Base-by-base conservation (phyloP, 1,284 basidiomycete genomes). In the Leccinum insigne region DNA sequence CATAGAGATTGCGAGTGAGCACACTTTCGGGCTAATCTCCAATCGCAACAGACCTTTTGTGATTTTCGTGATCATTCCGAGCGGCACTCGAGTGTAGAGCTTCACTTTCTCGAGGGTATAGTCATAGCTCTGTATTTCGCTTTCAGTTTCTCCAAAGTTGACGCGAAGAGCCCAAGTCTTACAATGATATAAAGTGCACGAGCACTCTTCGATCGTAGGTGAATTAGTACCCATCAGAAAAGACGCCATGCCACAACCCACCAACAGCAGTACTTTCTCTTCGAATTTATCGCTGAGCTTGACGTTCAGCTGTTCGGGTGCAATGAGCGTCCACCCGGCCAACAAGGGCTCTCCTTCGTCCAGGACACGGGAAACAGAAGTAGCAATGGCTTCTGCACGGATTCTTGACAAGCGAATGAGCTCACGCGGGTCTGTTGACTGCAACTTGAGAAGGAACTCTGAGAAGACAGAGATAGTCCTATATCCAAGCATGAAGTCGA, bases 31-130 rank as follows among this genome's bases (percentile, higher is more conserved):
- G 10, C 9, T 18, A 8, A 11, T 49, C 8, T 38, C n/a, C 58
- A 26, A 60, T 58, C 21, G 6, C 58, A 64, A 68, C 66, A 42
- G 89, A 44, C 96, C 96, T 86, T 93, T 93, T 63, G 87, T 87
- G 21, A 99, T 88, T n/a, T 83, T 80, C n/a, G 87, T 81, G 70
- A 99, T 89, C 74, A 94, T 93, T 61, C 86, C 87, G 44, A 98
- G 84, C 4, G 94, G 95, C 61, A 99, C 88, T 52, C 95, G 89
- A 69, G 92, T 96, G 80, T 94, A 96, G 71, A 90, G 82, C 74
- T 94, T 91, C 63, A 96, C 93, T 76, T 96, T 96, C 77, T 95
- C 94, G 64, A 97, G 86, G 73, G 87, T 86, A 85, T 95, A 96
- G 78, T 97, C 95, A 76, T 95, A 96, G 72, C 89, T 91, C 91